Percentiles rank a stretch among this genome's conserved stretches.
Evolutionary conservation across 23 red algal genomes (phyloP).

Genomic region (Gracilaria gracilis): DNA sequence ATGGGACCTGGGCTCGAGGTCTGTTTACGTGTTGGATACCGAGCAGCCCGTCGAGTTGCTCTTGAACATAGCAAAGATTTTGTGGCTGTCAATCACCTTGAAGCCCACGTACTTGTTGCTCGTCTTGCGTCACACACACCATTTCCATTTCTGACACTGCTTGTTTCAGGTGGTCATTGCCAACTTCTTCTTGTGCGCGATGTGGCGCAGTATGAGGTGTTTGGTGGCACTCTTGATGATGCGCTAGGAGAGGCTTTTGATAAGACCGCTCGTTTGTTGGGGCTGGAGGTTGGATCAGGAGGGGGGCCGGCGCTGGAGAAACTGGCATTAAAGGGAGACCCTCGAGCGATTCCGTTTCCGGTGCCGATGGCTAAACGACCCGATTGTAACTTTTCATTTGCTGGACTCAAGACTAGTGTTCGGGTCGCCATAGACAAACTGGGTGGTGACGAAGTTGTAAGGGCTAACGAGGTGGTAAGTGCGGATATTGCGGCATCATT

Average conservation of each 20-base stretch:
- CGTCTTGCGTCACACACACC: constrained; percentile 38
- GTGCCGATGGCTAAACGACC: constrained; percentile 81
- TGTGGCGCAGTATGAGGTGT: constrained; percentile 83
- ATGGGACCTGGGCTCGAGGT: constrained; percentile 98
- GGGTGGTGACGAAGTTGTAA: constrained; percentile 61
- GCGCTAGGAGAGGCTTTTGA: constrained; percentile 95
- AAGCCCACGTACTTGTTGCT: constrained; percentile 90
- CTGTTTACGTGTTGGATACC: constrained; percentile 93
- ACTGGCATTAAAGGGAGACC: constrained; percentile 81
- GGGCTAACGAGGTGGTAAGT: constrained; percentile 11
- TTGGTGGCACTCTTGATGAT: constrained; percentile 98
- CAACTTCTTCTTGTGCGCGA: constrained; percentile 83
- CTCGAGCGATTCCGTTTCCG: constrained; percentile 77
- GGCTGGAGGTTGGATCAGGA: constrained; percentile 84
- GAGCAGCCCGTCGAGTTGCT: constrained; percentile 64
- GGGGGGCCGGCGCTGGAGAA: constrained; percentile 87
- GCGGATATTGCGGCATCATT: constrained; percentile 91
- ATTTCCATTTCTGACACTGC: constrained; percentile 91
- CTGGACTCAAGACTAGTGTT: constrained; percentile 95
- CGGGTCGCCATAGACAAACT: constrained; percentile 75
- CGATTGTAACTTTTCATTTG: constrained; percentile 97
- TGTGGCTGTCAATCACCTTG: constrained; percentile 96
- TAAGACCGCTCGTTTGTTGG: constrained; percentile 91
- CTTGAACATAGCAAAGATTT: constrained; percentile 56
- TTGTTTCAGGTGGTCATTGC: constrained; percentile 97